Percentiles rank a stretch among this genome's conserved stretches.
phyloP scores from a whole-genome alignment of 495 filamentous ascomycete species.

The Trichoderma asperelloides region DNA sequence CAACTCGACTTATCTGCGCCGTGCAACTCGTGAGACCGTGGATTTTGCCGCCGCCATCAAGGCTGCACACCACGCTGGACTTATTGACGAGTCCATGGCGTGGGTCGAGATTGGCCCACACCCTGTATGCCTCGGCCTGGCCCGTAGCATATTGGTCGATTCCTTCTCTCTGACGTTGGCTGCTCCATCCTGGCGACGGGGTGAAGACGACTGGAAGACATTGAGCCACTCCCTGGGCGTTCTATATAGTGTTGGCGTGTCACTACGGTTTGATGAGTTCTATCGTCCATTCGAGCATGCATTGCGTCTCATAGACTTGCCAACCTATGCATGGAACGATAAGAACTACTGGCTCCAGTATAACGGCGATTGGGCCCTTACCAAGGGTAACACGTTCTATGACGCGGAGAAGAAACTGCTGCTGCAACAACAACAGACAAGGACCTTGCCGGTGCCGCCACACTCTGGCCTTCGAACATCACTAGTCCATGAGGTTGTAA shows the following conservation, averaged over 20 bases:
- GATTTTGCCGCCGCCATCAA: slow-evolving; percentile 60
- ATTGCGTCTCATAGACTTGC: slow-evolving; percentile 57
- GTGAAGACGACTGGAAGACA: slow-evolving; percentile 54
- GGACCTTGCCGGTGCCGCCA: no score
- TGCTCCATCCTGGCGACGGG: slow-evolving; percentile 45
- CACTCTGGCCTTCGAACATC: no score
- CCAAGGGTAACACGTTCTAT: no score
- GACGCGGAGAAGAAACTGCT: no score
- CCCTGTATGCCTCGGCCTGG: slow-evolving; percentile 59
- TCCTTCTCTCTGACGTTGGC: slow-evolving; percentile 34
- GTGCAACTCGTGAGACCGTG: slow-evolving; percentile 63
- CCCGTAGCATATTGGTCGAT: slow-evolving; percentile 54
- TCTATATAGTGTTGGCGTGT: slow-evolving; percentile 54
- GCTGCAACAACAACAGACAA: no score
- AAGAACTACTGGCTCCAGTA: slow-evolving; percentile 63
- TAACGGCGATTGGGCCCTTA: no score
- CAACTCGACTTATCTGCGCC: slow-evolving; percentile 51
- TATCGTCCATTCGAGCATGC: slow-evolving; percentile 58
- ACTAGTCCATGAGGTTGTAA: no score
- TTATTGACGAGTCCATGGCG: slow-evolving; percentile 47
- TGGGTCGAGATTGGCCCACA: slow-evolving; percentile 65
- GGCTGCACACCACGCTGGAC: slow-evolving; percentile 39
- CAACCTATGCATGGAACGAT: slow-evolving; percentile 66
- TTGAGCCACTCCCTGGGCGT: slow-evolving; percentile 44
- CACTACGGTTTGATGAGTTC: slow-evolving; percentile 69